Base-by-base conservation (phyloP, 345 rosid species). In the Physaria fendleri region DNA sequence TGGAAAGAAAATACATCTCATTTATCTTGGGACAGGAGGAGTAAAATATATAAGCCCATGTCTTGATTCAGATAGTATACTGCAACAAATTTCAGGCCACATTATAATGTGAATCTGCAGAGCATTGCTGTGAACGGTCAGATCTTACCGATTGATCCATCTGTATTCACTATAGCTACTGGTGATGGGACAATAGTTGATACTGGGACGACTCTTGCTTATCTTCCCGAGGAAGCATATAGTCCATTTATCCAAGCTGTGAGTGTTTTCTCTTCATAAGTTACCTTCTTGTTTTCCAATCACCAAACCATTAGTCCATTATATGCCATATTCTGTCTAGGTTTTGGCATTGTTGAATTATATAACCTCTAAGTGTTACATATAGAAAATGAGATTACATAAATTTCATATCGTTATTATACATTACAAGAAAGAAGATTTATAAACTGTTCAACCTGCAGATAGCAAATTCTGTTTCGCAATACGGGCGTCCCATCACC, bases 181-280 rank as follows among this genome's bases (percentile, higher is more conserved):
- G 85, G 59, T 73, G 80, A 71, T 65, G 99, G 99, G 64, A 93
- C 99, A 2, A 93, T 93, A 72, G 60, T 93, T 52, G 99, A 93
- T 76, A 85, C 97, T 5, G 99, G 99, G 56, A 93, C 99, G 4
- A 89, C 99, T 57, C 82, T 93, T 71, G 97, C 99, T n/a, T 93
- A 93, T 76, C 89, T 93, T 40, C 80, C 94, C 1, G 90, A 79
- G 24, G 78, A 66, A 68, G 94, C 94, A 15, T 89, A 87, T 66
- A 68, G 56, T 74, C 80, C 86, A 28, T 74, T 93, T 32, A 56
- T 87, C 65, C 70, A 42, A 46, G 92, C 97, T 41, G 99, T 89
- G 83, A 83, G 89, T 81, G 14, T 9, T 54, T 44, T 38, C 18
- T 20, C 43, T 62, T 24, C 37, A 8, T 62, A 9, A 12, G 9